A percentile compares a stretch with the other conserved stretches of the same genome.
Evolutionary conservation across 352 stramenopile genomes (phyloP).

Genomic region (Pythium vanterpoolii): DNA sequence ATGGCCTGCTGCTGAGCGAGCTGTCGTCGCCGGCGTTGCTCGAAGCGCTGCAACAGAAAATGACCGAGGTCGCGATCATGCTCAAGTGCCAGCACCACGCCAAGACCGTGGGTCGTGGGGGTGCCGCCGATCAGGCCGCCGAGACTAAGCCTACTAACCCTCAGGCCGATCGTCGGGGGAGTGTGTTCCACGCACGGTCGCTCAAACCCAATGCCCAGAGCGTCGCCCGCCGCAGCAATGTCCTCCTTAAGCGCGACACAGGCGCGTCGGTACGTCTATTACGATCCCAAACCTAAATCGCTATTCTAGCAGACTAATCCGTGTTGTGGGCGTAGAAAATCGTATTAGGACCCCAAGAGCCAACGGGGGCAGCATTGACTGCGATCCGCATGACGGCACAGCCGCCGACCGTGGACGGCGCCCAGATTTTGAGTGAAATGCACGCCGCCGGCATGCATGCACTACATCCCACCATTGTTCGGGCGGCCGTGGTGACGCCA

Average conservation of each 20-base stretch:
- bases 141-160: not conserved
- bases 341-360: slow-evolving; percentile 47
- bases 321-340: slow-evolving; percentile 35
- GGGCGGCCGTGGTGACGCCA: not conserved
- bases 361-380: slow-evolving; percentile 38
- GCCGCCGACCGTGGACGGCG: slow-evolving; percentile 45
- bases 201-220: no score
- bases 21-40: slow-evolving; percentile 41
- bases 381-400: slow-evolving; percentile 49
- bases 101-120: no score
- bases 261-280: slow-evolving; percentile 28
- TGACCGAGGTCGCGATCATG: slow-evolving; percentile 57
- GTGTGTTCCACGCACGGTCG: no score
- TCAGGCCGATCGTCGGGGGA: no score
- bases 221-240: slow-evolving; percentile 39
- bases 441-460: slow-evolving; percentile 39
- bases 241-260: slow-evolving; percentile 43
- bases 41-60: slow-evolving; percentile 61
- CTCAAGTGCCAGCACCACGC: slow-evolving; percentile 51
- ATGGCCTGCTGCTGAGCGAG: slow-evolving; percentile 44
- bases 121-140: slow-evolving; percentile 1
- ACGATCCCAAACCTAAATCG: not conserved
- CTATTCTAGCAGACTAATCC: no score
- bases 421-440: slow-evolving; percentile 41
- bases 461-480: slow-evolving; percentile 22